Percentiles rank a stretch among this genome's conserved stretches.
These are phyloP conservation scores for Xylaria scruposa DNA, from an alignment of 495 filamentous ascomycete species.

Conservation along the genomic window DNA sequence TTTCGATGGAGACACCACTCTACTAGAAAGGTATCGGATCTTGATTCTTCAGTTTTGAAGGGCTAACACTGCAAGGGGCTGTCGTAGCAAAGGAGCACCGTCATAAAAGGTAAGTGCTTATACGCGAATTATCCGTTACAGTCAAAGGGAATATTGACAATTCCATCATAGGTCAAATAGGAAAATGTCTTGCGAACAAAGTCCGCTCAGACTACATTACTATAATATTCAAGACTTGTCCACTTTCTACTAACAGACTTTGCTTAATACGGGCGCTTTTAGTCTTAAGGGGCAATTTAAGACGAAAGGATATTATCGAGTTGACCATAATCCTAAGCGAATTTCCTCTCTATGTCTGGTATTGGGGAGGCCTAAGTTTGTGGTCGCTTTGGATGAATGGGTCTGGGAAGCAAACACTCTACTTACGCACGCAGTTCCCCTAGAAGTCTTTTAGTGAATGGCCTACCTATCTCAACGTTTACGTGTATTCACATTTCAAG, in stretches of 20 bases:
- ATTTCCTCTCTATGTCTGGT: neutral
- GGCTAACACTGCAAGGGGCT: neutral
- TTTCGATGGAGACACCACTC: neutral
- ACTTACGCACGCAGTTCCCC: neutral
- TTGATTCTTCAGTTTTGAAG: neutral
- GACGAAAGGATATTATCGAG: neutral
- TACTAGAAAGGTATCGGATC: neutral
- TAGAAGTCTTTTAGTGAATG: neutral
- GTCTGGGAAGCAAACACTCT: neutral
- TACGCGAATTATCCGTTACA: neutral
- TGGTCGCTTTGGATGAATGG: neutral
- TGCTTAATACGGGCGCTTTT: neutral
- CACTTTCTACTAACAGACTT: neutral
- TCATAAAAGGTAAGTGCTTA: neutral
- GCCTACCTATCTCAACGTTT: neutral
- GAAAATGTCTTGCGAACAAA: neutral
- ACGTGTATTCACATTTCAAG: neutral
- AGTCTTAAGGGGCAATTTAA: neutral
- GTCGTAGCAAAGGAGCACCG: neutral
- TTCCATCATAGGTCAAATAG: neutral
- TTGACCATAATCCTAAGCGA: neutral
- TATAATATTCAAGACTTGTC: neutral
- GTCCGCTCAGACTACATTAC: neutral
- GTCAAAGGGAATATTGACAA: neutral
- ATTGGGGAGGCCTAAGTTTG: neutral